Evolutionary conservation across 176 grass and related monocot species (phyloP).

Genomic region (Cymbopogon citratus): DNA sequence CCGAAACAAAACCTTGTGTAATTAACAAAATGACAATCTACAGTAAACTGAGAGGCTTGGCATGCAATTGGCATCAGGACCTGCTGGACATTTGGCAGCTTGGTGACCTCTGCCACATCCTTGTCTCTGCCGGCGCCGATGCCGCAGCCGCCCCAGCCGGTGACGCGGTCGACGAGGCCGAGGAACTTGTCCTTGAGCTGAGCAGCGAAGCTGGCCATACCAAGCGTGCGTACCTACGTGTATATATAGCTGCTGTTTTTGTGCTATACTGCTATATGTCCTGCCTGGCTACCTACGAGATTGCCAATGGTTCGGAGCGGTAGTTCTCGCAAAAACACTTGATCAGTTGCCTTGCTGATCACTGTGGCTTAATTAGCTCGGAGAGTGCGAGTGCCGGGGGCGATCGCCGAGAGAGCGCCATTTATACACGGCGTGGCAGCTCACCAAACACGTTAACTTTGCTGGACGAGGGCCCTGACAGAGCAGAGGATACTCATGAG

Average conservation of each 20-base stretch:
- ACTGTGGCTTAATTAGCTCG: too few species aligned
- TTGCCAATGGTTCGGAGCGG: neutral
- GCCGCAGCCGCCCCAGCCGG: neutral
- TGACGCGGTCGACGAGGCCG: constrained; percentile 21
- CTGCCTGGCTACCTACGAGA: neutral
- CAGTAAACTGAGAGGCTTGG: neutral
- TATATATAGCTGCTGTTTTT: too few species aligned
- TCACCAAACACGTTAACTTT: neutral
- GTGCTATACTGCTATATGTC: too few species aligned
- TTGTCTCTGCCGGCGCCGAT: neutral
- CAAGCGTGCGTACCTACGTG: neutral
- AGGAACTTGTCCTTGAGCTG: constrained; percentile 39
- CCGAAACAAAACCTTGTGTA: neutral
- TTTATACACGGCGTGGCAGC: constrained; percentile 26
- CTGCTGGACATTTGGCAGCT: constrained; percentile 24
- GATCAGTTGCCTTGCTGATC: too few species aligned
- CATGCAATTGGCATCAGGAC: neutral
- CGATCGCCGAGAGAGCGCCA: neutral
- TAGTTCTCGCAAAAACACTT: neutral
- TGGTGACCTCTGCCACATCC: neutral
- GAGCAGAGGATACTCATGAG: neutral
- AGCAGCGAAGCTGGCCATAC: constrained; percentile 26
- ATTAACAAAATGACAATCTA: neutral
- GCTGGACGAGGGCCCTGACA: neutral
- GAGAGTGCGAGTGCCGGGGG: neutral